Evolutionary conservation across 2,329 filamentous ascomycete species (phyloP).

Genomic region (Aspergillus versicolor): DNA sequence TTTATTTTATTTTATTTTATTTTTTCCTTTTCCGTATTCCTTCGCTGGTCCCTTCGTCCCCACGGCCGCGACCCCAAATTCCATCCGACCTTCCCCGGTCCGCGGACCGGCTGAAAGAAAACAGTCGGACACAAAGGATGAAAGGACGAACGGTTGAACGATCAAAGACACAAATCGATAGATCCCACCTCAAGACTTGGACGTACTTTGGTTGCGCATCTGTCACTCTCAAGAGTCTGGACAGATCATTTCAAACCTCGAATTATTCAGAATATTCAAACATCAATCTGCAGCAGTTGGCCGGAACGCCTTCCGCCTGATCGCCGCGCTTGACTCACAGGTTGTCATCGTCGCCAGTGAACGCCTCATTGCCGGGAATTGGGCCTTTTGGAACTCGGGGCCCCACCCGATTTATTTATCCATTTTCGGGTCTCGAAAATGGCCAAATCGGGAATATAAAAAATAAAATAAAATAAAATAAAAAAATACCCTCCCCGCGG

Average conservation of each 20-base stretch:
- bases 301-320: constrained; percentile 25
- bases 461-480: constrained; percentile 11
- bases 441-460: constrained; percentile 5
- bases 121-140: constrained; percentile 1
- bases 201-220: constrained; percentile 1
- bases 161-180: constrained; percentile 5
- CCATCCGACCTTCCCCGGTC: constrained; percentile 25
- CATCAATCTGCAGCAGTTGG: constrained; percentile 3
- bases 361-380: constrained; percentile 17
- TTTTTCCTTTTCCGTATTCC: not conserved
- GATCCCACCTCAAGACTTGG: not conserved
- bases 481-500: constrained; percentile 16
- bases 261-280: too few species aligned
- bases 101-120: constrained; percentile 15
- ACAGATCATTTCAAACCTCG: not conserved
- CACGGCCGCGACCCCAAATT: constrained; percentile 8
- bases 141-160: not conserved
- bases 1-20: not conserved
- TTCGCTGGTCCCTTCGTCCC: not conserved
- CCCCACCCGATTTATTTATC: constrained; percentile 6
- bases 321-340: constrained; percentile 22
- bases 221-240: not conserved
- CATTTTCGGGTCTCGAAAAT: constrained; percentile 3
- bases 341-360: constrained; percentile 12
- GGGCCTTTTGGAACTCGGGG: constrained; percentile 16